phyloP scores from a whole-genome alignment of 2,329 filamentous ascomycete species.

The Alternaria triticina region DNA sequence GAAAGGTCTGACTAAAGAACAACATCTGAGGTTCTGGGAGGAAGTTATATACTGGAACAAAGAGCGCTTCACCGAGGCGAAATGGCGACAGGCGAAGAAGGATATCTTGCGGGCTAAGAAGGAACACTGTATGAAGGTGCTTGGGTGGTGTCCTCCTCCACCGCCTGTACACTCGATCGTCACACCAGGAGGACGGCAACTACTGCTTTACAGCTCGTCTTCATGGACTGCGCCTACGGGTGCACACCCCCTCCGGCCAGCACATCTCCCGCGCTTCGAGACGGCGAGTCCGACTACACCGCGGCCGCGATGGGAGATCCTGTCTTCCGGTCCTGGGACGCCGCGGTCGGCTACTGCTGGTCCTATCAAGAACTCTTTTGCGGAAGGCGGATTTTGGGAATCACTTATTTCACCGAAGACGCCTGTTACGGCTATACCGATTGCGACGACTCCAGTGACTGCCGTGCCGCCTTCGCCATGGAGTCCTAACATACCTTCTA shows the following conservation, averaged over 20 bases:
- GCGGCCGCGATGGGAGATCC: slow-evolving; percentile 24
- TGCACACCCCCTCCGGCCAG: slow-evolving; percentile 1
- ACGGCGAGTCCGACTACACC: slow-evolving; percentile 4
- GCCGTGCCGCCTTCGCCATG: not conserved
- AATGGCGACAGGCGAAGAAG: slow-evolving; percentile 8
- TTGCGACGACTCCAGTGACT: not conserved
- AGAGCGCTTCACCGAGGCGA: slow-evolving; percentile 16
- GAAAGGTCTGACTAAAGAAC: slow-evolving; percentile 16
- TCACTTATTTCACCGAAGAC: slow-evolving; percentile 10
- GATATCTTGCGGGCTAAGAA: slow-evolving; percentile 1
- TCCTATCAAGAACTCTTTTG: slow-evolving; percentile 24
- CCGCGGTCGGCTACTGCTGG: slow-evolving; percentile 17
- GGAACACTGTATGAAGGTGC: slow-evolving; percentile 11
- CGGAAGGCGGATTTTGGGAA: slow-evolving; percentile 23
- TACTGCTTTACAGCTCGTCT: not conserved
- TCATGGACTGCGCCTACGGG: slow-evolving; percentile 8
- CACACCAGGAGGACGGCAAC: not conserved
- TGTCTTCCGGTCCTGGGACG: slow-evolving; percentile 13
- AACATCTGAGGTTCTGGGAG: slow-evolving; percentile 11
- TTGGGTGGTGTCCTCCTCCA: not conserved
- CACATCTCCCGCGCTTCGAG: slow-evolving; percentile 3
- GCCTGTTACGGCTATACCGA: not conserved
- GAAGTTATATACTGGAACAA: slow-evolving; percentile 15
- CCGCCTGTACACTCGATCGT: not conserved
- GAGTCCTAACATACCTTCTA: not conserved